These are phyloP conservation scores for Aspergillus biplanus DNA, from an alignment of 495 filamentous ascomycete genomes.

Conservation along the genomic window DNA sequence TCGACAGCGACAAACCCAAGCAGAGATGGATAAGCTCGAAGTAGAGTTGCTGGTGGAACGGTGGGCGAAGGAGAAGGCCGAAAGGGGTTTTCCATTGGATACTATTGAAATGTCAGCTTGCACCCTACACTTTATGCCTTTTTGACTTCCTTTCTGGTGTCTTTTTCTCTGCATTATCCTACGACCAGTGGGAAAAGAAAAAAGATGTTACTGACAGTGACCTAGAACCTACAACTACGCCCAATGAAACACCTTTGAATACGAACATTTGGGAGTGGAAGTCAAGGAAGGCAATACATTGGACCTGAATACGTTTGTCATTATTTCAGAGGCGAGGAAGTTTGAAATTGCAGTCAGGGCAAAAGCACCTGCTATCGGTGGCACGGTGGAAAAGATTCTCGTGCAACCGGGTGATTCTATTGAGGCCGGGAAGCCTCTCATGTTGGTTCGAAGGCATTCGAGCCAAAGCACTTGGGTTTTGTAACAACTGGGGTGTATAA, in stretches of 20 bases:
- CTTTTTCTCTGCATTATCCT: background rate
- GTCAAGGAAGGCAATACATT: slow-evolving; percentile 47
- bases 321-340: slow-evolving; percentile 61
- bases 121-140: slow-evolving; percentile 30
- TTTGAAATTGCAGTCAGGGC: slow-evolving; percentile 52
- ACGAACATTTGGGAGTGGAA: slow-evolving; percentile 62
- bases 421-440: slow-evolving; percentile 40
- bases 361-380: slow-evolving; percentile 28
- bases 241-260: slow-evolving; percentile 52
- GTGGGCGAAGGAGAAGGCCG: slow-evolving; percentile 53
- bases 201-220: background rate
- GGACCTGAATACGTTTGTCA: slow-evolving; percentile 35
- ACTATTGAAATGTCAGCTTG: slow-evolving; percentile 31
- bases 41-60: slow-evolving; percentile 45
- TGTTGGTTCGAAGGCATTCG: slow-evolving; percentile 30
- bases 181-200: background rate
- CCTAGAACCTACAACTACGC: slow-evolving; percentile 43
- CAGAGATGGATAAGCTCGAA: slow-evolving; percentile 50
- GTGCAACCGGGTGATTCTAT: slow-evolving; percentile 48
- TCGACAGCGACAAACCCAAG: slow-evolving; percentile 47
- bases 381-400: slow-evolving; percentile 42
- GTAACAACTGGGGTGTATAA: too few species aligned
- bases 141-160: background rate
- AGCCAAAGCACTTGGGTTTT: background rate
- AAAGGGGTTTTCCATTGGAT: slow-evolving; percentile 44